A percentile compares a stretch with the other conserved stretches of the same genome.
These are phyloP conservation scores for Hemileia vastatrix DNA, from an alignment of 1,284 basidiomycete species.

Conservation along the genomic window DNA sequence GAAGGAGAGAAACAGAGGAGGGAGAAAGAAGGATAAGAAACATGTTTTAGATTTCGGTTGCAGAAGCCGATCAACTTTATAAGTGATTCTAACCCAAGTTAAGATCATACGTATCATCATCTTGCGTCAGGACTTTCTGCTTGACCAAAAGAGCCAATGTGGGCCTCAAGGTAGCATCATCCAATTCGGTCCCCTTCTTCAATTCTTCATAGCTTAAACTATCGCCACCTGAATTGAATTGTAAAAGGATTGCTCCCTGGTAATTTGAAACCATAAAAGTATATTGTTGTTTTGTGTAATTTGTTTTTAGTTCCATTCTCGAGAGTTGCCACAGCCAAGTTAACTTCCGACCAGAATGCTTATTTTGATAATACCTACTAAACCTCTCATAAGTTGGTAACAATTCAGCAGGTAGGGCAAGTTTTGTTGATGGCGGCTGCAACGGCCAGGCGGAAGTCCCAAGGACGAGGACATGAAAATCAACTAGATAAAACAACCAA, in stretches of 20 bases:
- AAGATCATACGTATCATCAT: slow-evolving; percentile 78
- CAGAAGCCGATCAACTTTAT: neutral
- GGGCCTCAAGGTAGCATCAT: slow-evolving; percentile 71
- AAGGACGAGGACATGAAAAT: slow-evolving; percentile 85
- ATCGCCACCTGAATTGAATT: slow-evolving; percentile 79
- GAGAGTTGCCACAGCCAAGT: slow-evolving; percentile 98
- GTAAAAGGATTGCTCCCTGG: slow-evolving; percentile 86
- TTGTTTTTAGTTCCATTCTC: slow-evolving; percentile 89
- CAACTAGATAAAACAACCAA: slow-evolving; percentile 50
- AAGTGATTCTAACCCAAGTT: slow-evolving; percentile 67
- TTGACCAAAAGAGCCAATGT: slow-evolving; percentile 76
- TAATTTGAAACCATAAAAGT: slow-evolving; percentile 91
- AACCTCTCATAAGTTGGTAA: slow-evolving; percentile 80
- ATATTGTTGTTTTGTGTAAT: slow-evolving; percentile 86
- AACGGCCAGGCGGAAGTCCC: slow-evolving; percentile 96
- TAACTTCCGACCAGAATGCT: slow-evolving; percentile 87
- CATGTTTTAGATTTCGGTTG: neutral
- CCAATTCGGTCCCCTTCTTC: slow-evolving; percentile 68
- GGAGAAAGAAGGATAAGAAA: neutral
- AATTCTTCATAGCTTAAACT: slow-evolving; percentile 72
- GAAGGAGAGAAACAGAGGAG: slow-evolving; percentile 27
- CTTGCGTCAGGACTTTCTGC: slow-evolving; percentile 72
- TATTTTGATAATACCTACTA: slow-evolving; percentile 83
- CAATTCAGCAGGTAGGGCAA: slow-evolving; percentile 80
- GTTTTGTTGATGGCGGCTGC: slow-evolving; percentile 69